A percentile compares a stretch with the other conserved stretches of the same genome.
These are phyloP conservation scores for Cucumis cinereus DNA, from an alignment of 306 rosid species.

Conservation along the genomic window DNA sequence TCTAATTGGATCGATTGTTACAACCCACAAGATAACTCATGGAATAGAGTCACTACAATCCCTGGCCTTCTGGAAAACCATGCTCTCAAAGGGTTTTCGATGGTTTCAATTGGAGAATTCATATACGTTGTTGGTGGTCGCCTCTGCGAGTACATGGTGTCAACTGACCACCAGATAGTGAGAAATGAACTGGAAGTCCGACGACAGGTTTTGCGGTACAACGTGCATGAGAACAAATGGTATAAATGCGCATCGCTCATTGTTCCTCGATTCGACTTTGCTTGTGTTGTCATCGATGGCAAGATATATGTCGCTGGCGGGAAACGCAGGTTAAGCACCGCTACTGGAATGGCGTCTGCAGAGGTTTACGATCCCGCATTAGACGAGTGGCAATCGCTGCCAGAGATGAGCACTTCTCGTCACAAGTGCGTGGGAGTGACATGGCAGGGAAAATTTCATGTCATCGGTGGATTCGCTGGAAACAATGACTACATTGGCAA, in stretches of 20 bases:
- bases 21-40: conserved; percentile 13
- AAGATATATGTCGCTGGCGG: conserved; percentile 26
- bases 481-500: background rate
- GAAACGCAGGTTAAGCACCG: background rate
- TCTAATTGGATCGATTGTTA: conserved; percentile 20
- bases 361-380: conserved; percentile 18
- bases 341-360: conserved; percentile 13
- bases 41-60: conserved; percentile 10
- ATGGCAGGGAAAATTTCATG: conserved; percentile 17
- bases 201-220: conserved; percentile 8
- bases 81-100: conserved; percentile 22
- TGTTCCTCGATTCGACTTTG: conserved; percentile 19
- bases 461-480: conserved; percentile 19
- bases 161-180: background rate
- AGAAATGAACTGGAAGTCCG: conserved; percentile 8
- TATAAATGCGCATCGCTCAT: conserved; percentile 11
- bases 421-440: conserved; percentile 22
- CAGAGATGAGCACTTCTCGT: conserved; percentile 8
- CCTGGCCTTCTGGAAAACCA: conserved; percentile 16
- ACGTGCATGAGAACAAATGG: conserved; percentile 9
- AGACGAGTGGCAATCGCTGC: conserved; percentile 18
- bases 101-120: conserved; percentile 15
- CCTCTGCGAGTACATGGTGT: background rate
- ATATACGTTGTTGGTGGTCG: conserved; percentile 19
- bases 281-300: conserved; percentile 10